Evolutionary conservation across 2,329 filamentous ascomycete genomes (phyloP), one percentile per base, ranked within the genome.

Genomic region (Diaporthe longicolla): DNA sequence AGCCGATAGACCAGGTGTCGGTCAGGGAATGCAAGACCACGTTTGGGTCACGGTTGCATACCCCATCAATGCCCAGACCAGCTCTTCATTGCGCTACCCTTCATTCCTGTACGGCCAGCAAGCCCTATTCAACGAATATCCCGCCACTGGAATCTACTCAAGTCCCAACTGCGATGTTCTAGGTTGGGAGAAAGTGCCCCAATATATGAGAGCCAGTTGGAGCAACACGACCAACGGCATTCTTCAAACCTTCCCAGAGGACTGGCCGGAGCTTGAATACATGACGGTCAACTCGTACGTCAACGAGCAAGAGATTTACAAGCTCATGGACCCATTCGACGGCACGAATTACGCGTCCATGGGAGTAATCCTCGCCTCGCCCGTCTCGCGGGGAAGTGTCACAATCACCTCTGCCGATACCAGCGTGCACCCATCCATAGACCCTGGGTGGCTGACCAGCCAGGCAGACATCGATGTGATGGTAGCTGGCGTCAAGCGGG

Each of bases 11-110:
- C 80, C 82, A 4, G 83, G 82, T 21, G 85, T 89, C 3, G 88
- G 87, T 32, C 84, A 85, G 66, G 87, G 88, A 73, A 81, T 88
- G 61, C 86, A 88, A 75, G 87, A 89, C 59, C 86, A 87, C 21
- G 50, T 74, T 15, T 19, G 45, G 15, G 35, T 58, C 19, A 24
- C 26, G 7, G 10, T 66, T 3, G 35, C 58, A 1, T 71, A 43
- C 10, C 66, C 29, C 2, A 48, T 71, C 24, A 58, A 71, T 29
- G 26, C 54, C 3, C 63, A 66, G 45, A 66, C 63, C 8, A 45
- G 24, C 19, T 55, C 65, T 15, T 35, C 24, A 5, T 24, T 66
- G 2, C 45, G 45, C 19, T 66, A 66, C 29, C 45, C 45, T 26
- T 52, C 63, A 5, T 59, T 45, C 10, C 40, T 65, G n/a, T 66